These are phyloP conservation scores for Ustilago nuda DNA, from an alignment of 1,284 basidiomycete genomes.

Conservation along the genomic window DNA sequence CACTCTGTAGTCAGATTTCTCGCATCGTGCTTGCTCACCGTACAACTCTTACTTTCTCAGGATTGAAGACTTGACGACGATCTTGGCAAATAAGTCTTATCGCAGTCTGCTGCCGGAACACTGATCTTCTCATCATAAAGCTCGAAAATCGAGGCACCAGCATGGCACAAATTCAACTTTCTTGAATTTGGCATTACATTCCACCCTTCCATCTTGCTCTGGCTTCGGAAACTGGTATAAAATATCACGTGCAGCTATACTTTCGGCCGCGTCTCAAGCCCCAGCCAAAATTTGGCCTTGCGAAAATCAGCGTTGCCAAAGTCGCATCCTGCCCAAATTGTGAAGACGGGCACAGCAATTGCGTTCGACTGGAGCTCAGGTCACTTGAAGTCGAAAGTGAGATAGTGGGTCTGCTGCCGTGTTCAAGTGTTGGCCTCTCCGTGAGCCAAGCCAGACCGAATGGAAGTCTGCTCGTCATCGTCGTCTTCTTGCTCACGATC, in stretches of 20 bases:
- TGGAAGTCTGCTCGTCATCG: slow-evolving; percentile 23
- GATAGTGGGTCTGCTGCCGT: not conserved
- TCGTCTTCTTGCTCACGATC: slow-evolving; percentile 49
- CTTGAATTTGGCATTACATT: not conserved
- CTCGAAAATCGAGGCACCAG: slow-evolving; percentile 10
- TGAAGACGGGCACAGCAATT: too few species aligned
- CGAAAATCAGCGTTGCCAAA: too few species aligned
- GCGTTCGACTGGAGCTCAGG: too few species aligned
- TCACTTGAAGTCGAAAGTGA: not conserved
- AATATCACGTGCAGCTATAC: too few species aligned
- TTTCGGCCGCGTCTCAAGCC: too few species aligned
- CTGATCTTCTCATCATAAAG: not conserved
- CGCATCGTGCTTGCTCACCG: not conserved
- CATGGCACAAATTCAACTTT: slow-evolving; percentile 11
- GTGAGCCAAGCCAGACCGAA: slow-evolving; percentile 12
- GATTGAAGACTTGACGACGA: not conserved
- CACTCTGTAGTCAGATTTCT: not conserved
- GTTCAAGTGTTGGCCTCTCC: not conserved
- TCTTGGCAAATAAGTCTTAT: not conserved
- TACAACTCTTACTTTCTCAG: not conserved
- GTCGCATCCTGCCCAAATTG: too few species aligned
- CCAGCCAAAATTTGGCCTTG: too few species aligned
- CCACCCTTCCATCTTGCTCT: too few species aligned
- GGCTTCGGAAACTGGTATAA: not conserved
- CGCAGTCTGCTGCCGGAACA: slow-evolving; percentile 8